A percentile compares a stretch with the other conserved stretches of the same genome.
Evolutionary conservation across 2,329 filamentous ascomycete species (phyloP).

Genomic region (Zasmidium citrigriseum): DNA sequence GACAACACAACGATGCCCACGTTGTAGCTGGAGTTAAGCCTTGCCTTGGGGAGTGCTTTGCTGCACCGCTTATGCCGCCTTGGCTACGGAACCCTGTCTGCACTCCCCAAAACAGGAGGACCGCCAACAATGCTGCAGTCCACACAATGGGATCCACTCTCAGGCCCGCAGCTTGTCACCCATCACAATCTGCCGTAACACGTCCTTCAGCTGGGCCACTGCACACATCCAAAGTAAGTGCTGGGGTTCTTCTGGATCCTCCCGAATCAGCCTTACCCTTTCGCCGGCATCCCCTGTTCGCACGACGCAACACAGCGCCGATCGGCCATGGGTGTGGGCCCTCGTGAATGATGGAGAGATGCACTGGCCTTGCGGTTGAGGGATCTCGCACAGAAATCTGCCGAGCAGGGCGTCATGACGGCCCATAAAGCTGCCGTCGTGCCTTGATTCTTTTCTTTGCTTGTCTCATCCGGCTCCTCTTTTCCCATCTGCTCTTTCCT

Average conservation of each 20-base stretch:
- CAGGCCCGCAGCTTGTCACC: background rate
- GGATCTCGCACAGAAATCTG: too few species aligned
- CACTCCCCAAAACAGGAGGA: background rate
- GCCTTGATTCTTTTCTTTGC: too few species aligned
- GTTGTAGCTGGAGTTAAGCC: background rate
- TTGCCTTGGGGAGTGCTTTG: background rate
- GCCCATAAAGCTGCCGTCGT: too few species aligned
- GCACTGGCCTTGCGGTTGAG: too few species aligned
- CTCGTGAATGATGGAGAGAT: too few species aligned
- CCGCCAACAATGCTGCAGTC: background rate
- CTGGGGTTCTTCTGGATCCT: too few species aligned
- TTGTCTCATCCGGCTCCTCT: too few species aligned
- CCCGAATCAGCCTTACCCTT: background rate
- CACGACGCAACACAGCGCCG: background rate
- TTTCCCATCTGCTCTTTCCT: too few species aligned
- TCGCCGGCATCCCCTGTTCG: background rate
- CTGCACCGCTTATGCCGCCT: background rate
- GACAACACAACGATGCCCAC: background rate
- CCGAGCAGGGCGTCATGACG: too few species aligned
- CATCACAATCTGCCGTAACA: background rate
- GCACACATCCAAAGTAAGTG: background rate
- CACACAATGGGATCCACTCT: background rate
- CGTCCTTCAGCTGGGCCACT: background rate
- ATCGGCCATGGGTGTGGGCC: background rate
- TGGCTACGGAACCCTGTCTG: background rate